Percentiles rank a stretch among this genome's conserved stretches.
phyloP scores from a whole-genome alignment of 139 green algal species.

The Coccomyxa sp. region DNA sequence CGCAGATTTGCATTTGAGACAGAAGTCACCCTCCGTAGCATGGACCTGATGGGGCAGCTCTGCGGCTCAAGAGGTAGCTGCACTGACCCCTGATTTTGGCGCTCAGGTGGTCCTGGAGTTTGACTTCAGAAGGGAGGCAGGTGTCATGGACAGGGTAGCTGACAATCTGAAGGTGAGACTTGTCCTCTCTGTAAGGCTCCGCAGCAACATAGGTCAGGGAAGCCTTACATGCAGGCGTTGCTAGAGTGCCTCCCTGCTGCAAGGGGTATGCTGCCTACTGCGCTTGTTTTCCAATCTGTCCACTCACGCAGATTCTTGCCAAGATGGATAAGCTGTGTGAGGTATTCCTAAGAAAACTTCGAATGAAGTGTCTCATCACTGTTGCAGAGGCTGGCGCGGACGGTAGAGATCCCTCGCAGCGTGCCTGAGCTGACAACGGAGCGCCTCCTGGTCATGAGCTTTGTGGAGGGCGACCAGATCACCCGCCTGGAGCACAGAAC shows the following conservation, averaged over 20 bases:
- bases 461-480: constrained; percentile 71
- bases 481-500: not conserved
- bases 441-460: constrained; percentile 89
- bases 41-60: not conserved
- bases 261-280: too few relatives aligned
- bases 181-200: too few relatives aligned
- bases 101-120: constrained; percentile 79
- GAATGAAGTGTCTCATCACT: too few relatives aligned
- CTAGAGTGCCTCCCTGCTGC: too few relatives aligned
- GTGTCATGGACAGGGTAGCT: constrained; percentile 82
- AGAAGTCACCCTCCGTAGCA: too few relatives aligned
- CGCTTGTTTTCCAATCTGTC: too few relatives aligned
- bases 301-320: too few relatives aligned
- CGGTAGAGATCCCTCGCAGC: constrained; percentile 63
- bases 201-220: too few relatives aligned
- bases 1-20: not conserved
- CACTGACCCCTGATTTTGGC: not conserved
- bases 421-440: constrained; percentile 71
- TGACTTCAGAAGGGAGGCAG: constrained; percentile 84
- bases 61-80: not conserved
- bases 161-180: constrained; percentile 52
- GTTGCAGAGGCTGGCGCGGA: constrained; percentile 36
- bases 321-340: too few relatives aligned
- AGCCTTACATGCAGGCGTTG: too few relatives aligned
- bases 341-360: too few relatives aligned